Evolutionary conservation across 331 rosid genomes (phyloP).

Genomic region (Malus hybrid): DNA sequence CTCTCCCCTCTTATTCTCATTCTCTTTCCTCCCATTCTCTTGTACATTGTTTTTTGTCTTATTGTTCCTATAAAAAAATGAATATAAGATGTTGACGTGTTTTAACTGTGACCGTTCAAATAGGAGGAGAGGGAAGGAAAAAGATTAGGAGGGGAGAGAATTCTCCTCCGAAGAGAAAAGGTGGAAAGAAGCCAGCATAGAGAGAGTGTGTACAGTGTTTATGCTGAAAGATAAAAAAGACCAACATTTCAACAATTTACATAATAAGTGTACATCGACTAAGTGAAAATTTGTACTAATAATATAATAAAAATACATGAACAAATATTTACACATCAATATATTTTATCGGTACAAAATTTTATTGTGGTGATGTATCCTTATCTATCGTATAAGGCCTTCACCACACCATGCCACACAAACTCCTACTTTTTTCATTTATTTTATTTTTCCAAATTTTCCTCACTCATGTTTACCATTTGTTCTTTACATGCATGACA

Average conservation of each 20-base stretch:
- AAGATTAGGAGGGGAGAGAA: accelerated
- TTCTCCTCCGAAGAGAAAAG: neutral
- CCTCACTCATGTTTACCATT: constrained; percentile 18
- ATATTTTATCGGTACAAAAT: neutral
- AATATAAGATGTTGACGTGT: no score
- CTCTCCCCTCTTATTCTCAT: no score
- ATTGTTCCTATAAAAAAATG: no score
- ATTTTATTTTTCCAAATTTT: neutral
- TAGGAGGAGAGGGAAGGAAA: accelerated
- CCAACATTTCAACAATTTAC: neutral
- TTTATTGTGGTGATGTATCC: neutral
- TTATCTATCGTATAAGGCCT: no score
- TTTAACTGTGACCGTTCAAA: no score
- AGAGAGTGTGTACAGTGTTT: neutral
- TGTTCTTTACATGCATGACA: neutral
- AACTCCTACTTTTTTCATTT: neutral
- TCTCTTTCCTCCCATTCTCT: accelerated
- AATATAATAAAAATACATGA: neutral
- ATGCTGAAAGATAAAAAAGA: constrained; percentile 17
- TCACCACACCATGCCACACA: no score
- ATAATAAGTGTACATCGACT: no score
- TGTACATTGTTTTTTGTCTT: no score
- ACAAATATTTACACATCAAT: no score
- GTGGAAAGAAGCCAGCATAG: constrained; percentile 16
- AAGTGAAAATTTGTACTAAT: neutral